phyloP scores from a whole-genome alignment of 305 asterid genomes.

The Withania somnifera region DNA sequence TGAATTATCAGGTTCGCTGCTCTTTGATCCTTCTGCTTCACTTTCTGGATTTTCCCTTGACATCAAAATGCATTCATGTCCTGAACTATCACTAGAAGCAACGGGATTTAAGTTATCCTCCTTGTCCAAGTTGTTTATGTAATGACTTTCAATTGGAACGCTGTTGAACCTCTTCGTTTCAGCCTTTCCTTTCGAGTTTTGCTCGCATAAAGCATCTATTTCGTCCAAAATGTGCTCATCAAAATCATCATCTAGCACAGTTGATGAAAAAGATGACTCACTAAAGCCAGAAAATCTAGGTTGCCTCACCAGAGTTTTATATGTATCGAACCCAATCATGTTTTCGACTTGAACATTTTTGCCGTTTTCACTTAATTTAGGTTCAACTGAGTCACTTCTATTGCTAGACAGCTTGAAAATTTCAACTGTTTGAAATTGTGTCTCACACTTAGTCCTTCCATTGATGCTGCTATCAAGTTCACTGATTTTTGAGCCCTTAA shows the following conservation, averaged over 20 bases:
- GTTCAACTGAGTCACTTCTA: constrained; percentile 10
- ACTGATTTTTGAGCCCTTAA: neutral
- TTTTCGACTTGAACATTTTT: constrained; percentile 10
- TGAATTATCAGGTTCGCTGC: neutral
- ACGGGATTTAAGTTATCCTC: constrained; percentile 13
- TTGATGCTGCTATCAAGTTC: neutral
- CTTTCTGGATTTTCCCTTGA: neutral
- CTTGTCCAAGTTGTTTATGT: constrained; percentile 19
- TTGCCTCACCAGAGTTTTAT: constrained; percentile 29
- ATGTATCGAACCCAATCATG: constrained; percentile 13
- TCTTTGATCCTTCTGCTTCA: neutral
- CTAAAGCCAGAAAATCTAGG: constrained; percentile 14
- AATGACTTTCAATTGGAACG: constrained; percentile 16
- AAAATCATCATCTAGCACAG: constrained; percentile 42
- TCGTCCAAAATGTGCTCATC: constrained; percentile 65
- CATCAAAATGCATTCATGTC: neutral
- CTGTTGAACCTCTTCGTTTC: constrained; percentile 16
- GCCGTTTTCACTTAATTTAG: constrained; percentile 10
- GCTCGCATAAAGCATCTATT: constrained; percentile 70
- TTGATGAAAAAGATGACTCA: constrained; percentile 16
- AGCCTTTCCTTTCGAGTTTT: constrained; percentile 31
- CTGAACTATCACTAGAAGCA: neutral
- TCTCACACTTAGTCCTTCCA: neutral
- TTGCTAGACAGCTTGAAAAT: neutral
- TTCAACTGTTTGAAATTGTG: neutral